These are phyloP conservation scores for Chalciporus piperatus DNA, from an alignment of 768 basidiomycete species.

Conservation along the genomic window DNA sequence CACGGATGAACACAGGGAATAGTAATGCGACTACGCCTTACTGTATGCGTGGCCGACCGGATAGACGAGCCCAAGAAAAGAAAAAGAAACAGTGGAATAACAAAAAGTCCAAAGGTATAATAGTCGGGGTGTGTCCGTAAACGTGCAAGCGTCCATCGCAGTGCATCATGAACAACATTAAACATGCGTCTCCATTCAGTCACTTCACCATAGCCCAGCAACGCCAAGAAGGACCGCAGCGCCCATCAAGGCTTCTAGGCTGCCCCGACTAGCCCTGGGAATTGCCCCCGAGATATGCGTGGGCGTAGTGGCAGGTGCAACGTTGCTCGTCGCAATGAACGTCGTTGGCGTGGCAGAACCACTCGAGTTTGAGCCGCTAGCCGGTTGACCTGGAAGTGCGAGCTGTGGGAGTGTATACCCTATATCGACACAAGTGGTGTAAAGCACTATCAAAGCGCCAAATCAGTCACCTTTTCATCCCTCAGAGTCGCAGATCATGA, in stretches of 20 bases:
- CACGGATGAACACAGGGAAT: background rate
- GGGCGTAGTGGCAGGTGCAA: background rate
- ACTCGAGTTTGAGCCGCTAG: conserved; percentile 13
- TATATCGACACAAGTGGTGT: conserved; percentile 23
- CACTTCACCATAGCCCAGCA: conserved; percentile 12
- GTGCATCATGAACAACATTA: background rate
- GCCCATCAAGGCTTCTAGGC: conserved; percentile 3
- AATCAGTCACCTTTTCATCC: background rate
- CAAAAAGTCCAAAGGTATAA: background rate
- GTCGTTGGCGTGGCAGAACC: no score
- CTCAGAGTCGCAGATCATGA: background rate
- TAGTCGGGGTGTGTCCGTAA: conserved; percentile 2
- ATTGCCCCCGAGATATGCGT: background rate
- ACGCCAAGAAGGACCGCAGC: conserved; percentile 5
- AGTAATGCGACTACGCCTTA: background rate
- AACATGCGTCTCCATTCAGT: background rate
- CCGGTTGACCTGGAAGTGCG: conserved; percentile 26
- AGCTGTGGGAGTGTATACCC: conserved; percentile 24
- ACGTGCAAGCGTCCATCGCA: background rate
- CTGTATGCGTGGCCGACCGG: background rate
- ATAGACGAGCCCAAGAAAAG: conserved; percentile 6
- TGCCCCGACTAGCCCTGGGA: background rate
- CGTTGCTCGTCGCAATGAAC: background rate
- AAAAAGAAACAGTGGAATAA: background rate
- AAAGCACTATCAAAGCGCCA: conserved; percentile 15